Evolutionary conservation across 768 basidiomycete genomes (phyloP).

Genomic region (Cytidiella melzeri): DNA sequence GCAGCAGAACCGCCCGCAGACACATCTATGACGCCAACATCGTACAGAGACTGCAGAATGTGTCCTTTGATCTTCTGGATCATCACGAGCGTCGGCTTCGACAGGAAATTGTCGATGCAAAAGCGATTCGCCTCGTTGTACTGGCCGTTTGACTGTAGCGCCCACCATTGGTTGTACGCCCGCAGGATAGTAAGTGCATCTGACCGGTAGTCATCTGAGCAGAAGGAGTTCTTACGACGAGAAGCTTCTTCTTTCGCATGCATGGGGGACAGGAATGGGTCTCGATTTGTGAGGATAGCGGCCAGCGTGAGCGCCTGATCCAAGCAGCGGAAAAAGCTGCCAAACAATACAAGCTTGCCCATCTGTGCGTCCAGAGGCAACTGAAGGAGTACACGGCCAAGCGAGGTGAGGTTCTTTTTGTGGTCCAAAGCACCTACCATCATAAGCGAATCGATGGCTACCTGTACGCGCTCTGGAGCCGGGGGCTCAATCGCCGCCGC

Average conservation of each 20-base stretch:
- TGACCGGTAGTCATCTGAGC: constrained; percentile 72
- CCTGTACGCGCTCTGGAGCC: constrained; percentile 61
- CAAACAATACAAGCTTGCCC: constrained; percentile 84
- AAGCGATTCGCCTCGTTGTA: constrained; percentile 67
- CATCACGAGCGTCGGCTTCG: constrained; percentile 74
- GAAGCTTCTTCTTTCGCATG: constrained; percentile 67
- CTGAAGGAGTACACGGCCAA: constrained; percentile 84
- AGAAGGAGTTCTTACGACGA: constrained; percentile 72
- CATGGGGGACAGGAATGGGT: constrained; percentile 84
- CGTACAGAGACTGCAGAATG: constrained; percentile 68
- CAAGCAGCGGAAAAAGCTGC: constrained; percentile 89
- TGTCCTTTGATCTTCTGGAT: constrained; percentile 79
- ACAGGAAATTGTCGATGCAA: constrained; percentile 80
- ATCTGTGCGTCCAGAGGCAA: constrained; percentile 87
- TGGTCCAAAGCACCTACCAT: constrained; percentile 85
- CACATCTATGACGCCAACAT: constrained; percentile 76
- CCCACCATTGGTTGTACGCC: constrained; percentile 82
- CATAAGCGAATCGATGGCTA: constrained; percentile 73
- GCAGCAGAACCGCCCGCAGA: constrained; percentile 50
- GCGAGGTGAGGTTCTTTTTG: constrained; percentile 70
- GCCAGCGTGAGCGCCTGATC: constrained; percentile 85
- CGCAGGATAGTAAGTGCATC: constrained; percentile 74
- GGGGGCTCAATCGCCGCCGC: constrained; percentile 86
- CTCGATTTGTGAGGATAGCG: constrained; percentile 85
- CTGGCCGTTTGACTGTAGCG: constrained; percentile 58